Percentiles rank a stretch among this genome's conserved stretches.
Conservation (phyloP, 495 filamentous ascomycete genomes). For the Chaetomium fimeti region DNA sequence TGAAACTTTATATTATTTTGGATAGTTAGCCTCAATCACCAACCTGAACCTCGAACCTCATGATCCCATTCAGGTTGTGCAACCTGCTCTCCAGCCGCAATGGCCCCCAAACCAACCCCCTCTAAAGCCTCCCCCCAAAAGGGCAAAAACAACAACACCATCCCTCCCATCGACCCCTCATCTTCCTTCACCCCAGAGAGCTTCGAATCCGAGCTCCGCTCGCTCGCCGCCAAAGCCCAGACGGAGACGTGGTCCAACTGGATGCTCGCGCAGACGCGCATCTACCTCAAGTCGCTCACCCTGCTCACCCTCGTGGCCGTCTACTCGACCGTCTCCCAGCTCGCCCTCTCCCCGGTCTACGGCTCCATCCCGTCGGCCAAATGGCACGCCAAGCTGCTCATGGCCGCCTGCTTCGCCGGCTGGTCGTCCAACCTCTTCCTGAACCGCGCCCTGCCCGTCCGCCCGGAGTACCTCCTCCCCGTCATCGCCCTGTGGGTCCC, state of each 20-base stretch:
- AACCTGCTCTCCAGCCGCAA: slow-evolving; percentile 9
- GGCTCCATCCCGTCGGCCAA: slow-evolving; percentile 71
- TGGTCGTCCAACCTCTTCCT: slow-evolving; percentile 59
- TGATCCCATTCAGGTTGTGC: slow-evolving; percentile 6
- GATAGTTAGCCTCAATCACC: neutral
- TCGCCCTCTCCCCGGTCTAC: slow-evolving; percentile 80
- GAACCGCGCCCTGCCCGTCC: slow-evolving; percentile 42
- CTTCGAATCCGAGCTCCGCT: slow-evolving; percentile 52
- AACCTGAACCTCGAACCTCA: slow-evolving; percentile 1
- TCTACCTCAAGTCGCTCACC: slow-evolving; percentile 40
- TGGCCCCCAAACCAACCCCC: slow-evolving; percentile 22
- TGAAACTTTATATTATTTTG: no score
- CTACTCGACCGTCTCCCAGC: slow-evolving; percentile 70
- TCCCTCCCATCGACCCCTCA: slow-evolving; percentile 27
- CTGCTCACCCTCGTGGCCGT: slow-evolving; percentile 69
- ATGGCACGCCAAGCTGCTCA: slow-evolving; percentile 67
- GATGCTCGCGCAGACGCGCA: slow-evolving; percentile 37
- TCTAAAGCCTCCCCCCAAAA: neutral
- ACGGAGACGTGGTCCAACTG: slow-evolving; percentile 43
- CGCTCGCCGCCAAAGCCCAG: slow-evolving; percentile 51
- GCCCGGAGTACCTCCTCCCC: slow-evolving; percentile 73
- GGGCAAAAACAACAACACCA: neutral
- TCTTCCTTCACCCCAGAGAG: slow-evolving; percentile 44
- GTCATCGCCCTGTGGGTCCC: slow-evolving; percentile 74
- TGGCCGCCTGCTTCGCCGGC: slow-evolving; percentile 59